These are phyloP conservation scores for Clausena lansium DNA, from an alignment of 345 rosid genomes.

Conservation along the genomic window DNA sequence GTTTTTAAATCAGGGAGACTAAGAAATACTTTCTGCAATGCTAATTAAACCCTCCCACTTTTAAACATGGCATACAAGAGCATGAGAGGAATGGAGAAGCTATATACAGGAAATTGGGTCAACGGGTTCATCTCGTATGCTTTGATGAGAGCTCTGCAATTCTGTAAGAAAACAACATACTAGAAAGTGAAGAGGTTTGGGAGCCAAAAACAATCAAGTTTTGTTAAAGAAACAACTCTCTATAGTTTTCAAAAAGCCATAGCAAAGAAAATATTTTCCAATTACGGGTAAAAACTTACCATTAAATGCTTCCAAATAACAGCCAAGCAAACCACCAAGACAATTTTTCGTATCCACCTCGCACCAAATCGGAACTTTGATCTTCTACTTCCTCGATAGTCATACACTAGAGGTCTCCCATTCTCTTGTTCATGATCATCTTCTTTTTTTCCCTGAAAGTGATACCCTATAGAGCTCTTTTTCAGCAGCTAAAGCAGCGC, in stretches of 20 bases:
- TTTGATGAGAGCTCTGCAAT: conserved; percentile 63
- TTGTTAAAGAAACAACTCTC: neutral
- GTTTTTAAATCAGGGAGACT: neutral
- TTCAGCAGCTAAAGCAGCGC: conserved; percentile 69
- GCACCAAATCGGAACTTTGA: conserved; percentile 27
- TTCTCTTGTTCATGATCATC: conserved; percentile 47
- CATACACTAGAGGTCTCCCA: conserved; percentile 27
- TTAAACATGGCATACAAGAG: conserved; percentile 46
- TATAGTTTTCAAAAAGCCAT: neutral
- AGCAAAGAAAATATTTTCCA: neutral
- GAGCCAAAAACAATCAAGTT: neutral
- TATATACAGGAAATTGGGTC: conserved; percentile 70
- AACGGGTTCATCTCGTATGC: conserved; percentile 90
- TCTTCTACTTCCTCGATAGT: conserved; percentile 21
- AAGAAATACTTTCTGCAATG: neutral
- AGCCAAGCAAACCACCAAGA: conserved; percentile 55
- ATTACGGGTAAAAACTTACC: conserved; percentile 37
- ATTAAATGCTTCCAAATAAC: conserved; percentile 75
- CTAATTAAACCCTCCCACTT: conserved; percentile 39
- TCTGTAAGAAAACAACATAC: conserved; percentile 39
- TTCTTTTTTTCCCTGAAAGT: conserved; percentile 64
- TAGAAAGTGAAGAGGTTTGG: neutral
- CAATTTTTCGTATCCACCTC: conserved; percentile 53
- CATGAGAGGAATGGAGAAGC: conserved; percentile 61
- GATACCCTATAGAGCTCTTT: conserved; percentile 50